Evolutionary conservation across 179 eudicot species (phyloP), one percentile per base, ranked within the genome.

Genomic region (Sideroxylon spinosum): DNA sequence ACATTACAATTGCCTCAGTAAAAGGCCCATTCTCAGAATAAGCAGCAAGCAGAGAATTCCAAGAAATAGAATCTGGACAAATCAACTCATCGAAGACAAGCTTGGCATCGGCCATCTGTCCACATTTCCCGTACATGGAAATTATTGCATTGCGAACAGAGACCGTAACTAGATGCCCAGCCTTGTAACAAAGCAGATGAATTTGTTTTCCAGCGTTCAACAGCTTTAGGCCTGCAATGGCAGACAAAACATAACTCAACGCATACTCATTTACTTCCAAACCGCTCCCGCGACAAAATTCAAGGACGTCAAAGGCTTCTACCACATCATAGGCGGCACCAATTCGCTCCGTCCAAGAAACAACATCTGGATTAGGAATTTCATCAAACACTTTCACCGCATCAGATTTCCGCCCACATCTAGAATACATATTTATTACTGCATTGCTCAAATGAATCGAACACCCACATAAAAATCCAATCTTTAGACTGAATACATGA

Each of bases 271-370:
- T 89, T 19, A 72, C 75, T n/a, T 84, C 88, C 66, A 82, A 78
- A 82, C 73, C 60, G 19, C 74, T 82, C 11, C 50, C 83, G 66
- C 71, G 80, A 86, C 85, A 82, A 67, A 65, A 7, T 23, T 46
- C 82, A 67, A 91, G 88, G 60, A 61, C 65, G 55, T 77, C 82
- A 25, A 89, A 71, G 68, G 91, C 95, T 32, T 89, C 91, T 10
- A 17, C 16, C 16, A 78, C 88, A 83, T 85, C 86, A 57, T 22
- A 65, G 9, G 88, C 84, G 12, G 73, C 88, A 70, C 89, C 85
- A 55, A 89, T 88, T 80, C 90, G 81, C 53, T 82, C 89, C 66
- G 87, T 85, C 92, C 92, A 91, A 0, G 91, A 91, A 67, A 91
- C 90, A 74, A 89, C 89, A 82, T 91, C 91, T 23, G 87, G 88